A percentile compares a stretch with the other conserved stretches of the same genome.
These are phyloP conservation scores for Ascochyta fabae DNA, from an alignment of 2,329 filamentous ascomycete species.

Conservation along the genomic window DNA sequence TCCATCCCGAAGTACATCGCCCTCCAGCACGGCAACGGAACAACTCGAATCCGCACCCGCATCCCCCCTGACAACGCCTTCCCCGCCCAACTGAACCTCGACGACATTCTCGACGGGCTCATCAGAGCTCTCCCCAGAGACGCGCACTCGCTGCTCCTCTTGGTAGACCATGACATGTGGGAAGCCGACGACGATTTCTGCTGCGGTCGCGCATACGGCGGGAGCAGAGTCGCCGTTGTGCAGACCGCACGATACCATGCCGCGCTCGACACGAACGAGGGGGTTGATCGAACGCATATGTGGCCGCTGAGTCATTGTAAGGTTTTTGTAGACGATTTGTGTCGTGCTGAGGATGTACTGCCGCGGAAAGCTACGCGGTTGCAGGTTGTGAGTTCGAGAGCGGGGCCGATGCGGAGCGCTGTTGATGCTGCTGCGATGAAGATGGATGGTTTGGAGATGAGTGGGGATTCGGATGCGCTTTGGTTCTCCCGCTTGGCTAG, in stretches of 20 bases:
- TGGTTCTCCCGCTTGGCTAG: conserved; percentile 65
- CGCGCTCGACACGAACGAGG: conserved; percentile 50
- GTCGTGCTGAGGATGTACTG: conserved; percentile 37
- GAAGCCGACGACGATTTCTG: conserved; percentile 71
- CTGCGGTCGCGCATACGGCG: conserved; percentile 71
- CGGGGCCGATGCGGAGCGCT: conserved; percentile 22
- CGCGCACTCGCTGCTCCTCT: conserved; percentile 64
- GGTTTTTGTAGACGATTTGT: conserved; percentile 55
- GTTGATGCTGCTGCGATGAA: conserved; percentile 16
- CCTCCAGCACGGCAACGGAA: conserved; percentile 48
- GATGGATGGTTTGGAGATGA: too few relatives aligned
- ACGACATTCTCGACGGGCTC: conserved; percentile 66
- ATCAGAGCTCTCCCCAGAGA: conserved; percentile 62
- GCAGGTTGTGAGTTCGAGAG: conserved; percentile 19
- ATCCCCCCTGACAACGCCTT: conserved; percentile 57
- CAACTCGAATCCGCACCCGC: conserved; percentile 61
- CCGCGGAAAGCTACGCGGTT: conserved; percentile 14
- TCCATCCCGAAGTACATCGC: conserved; percentile 51
- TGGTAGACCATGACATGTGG: conserved; percentile 69
- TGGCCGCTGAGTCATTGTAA: conserved; percentile 71
- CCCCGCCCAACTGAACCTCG: conserved; percentile 62
- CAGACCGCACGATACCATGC: conserved; percentile 69
- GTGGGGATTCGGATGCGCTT: conserved; percentile 41
- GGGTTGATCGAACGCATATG: conserved; percentile 59
- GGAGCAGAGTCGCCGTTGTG: conserved; percentile 67